Percentiles rank a stretch among this genome's conserved stretches.
Conservation (phyloP, 257 asterid species). For the Handroanthus guayacan region DNA sequence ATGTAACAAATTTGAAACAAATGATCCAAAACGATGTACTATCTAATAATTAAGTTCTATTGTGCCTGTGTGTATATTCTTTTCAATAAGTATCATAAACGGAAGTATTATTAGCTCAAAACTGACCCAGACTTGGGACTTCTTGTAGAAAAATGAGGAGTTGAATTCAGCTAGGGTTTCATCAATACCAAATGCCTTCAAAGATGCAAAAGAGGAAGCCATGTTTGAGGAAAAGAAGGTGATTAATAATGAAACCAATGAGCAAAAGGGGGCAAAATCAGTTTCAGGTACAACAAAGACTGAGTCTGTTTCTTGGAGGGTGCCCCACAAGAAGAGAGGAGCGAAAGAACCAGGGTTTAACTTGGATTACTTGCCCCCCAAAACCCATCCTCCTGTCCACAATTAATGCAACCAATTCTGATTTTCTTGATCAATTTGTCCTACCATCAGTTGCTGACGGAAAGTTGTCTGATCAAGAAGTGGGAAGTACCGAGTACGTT, state of each 20-base stretch:
- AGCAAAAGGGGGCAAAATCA: neutral
- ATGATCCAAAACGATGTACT: too few species aligned
- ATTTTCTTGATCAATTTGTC: neutral
- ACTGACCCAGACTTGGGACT: neutral
- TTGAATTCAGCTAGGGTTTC: conserved; percentile 49
- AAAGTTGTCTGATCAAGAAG: conserved; percentile 6
- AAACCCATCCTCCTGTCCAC: conserved; percentile 74
- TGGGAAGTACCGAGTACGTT: too few species aligned
- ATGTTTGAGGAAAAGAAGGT: conserved; percentile 13
- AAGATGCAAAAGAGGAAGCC: conserved; percentile 13
- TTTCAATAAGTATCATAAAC: too few species aligned
- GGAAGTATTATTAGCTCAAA: neutral
- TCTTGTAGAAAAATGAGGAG: conserved; percentile 44
- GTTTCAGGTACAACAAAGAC: neutral
- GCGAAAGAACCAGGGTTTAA: conserved; percentile 66
- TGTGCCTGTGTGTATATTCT: too few species aligned
- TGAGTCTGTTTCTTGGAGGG: conserved; percentile 58
- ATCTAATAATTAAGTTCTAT: too few species aligned
- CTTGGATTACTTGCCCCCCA: conserved; percentile 81
- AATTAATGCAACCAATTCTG: conserved; percentile 29
- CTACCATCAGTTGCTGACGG: neutral
- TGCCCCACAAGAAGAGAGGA: conserved; percentile 54
- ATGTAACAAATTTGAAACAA: too few species aligned
- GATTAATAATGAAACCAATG: neutral
- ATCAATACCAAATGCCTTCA: conserved; percentile 10